A percentile compares a stretch with the other conserved stretches of the same genome.
phyloP scores from a whole-genome alignment of 208 protist genomes.

The Trichomonas vaginalis region DNA sequence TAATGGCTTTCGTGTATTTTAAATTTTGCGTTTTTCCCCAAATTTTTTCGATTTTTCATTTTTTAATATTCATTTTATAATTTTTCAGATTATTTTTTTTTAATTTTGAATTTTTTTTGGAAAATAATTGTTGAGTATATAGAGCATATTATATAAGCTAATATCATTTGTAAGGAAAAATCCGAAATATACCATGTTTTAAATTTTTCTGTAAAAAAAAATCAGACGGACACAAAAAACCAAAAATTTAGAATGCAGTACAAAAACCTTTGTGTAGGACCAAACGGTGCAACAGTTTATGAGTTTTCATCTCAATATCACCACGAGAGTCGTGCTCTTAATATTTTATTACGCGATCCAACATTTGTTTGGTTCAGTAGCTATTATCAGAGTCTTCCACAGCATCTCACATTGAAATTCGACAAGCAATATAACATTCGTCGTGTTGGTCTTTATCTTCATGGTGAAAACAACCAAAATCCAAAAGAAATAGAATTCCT shows the following conservation, averaged over 20 bases:
- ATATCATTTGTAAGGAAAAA: too few species aligned
- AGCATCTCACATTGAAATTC: neutral
- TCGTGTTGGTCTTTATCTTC: neutral
- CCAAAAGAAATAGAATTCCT: neutral
- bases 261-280: neutral
- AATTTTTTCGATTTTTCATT: too few species aligned
- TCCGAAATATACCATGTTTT: too few species aligned
- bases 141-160: too few species aligned
- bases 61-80: too few species aligned
- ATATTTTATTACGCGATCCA: neutral
- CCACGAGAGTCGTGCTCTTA: neutral
- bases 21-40: too few species aligned
- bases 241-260: neutral
- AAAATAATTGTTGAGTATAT: too few species aligned
- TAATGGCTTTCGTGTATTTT: too few species aligned
- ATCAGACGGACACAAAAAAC: too few species aligned
- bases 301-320: constrained; percentile 14
- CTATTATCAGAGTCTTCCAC: neutral
- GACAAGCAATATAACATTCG: neutral
- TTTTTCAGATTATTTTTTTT: too few species aligned
- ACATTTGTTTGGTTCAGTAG: constrained; percentile 17
- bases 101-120: too few species aligned
- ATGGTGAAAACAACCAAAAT: constrained; percentile 15
- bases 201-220: too few species aligned
- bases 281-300: neutral